Conservation (phyloP, 2,329 filamentous ascomycete genomes). For the Diaporthe sp. region DNA sequence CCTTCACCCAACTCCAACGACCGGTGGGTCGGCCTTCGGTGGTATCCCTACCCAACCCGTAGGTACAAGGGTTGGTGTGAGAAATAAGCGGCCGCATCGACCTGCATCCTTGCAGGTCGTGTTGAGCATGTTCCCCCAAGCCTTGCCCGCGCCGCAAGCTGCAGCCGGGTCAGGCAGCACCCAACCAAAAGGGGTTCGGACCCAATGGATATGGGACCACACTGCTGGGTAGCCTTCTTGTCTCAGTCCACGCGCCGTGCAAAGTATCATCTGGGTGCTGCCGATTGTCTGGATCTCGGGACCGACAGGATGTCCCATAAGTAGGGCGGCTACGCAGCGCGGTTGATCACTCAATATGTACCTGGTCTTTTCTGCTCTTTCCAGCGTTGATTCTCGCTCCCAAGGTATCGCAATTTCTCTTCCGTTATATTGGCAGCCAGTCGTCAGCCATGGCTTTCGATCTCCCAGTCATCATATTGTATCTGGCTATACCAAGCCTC, state of each 20-base stretch:
- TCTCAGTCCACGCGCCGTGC: slow-evolving; percentile 6
- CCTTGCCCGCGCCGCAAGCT: slow-evolving; percentile 29
- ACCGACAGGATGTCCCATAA: slow-evolving; percentile 19
- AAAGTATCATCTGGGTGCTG: neutral
- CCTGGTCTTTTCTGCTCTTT: slow-evolving; percentile 2
- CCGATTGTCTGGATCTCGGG: neutral
- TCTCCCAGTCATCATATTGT: slow-evolving; percentile 54
- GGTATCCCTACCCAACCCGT: neutral
- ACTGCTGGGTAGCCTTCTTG: neutral
- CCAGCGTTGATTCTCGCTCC: neutral
- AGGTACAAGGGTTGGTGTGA: slow-evolving; percentile 3
- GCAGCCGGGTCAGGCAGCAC: slow-evolving; percentile 11
- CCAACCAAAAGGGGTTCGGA: slow-evolving; percentile 12
- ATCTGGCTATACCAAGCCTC: slow-evolving; percentile 61
- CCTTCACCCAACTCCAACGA: neutral
- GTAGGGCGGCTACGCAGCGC: neutral
- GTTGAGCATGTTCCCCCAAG: slow-evolving; percentile 10
- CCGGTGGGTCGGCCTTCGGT: slow-evolving; percentile 9
- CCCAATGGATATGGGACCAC: neutral
- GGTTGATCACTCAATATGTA: neutral
- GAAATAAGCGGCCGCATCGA: slow-evolving; percentile 16
- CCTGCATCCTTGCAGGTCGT: slow-evolving; percentile 2
- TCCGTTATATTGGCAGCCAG: neutral
- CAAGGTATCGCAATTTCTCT: neutral
- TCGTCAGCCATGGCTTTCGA: slow-evolving; percentile 52